Evolutionary conservation across 805 yeast species (phyloP).

Genomic region (Candida argentea): DNA sequence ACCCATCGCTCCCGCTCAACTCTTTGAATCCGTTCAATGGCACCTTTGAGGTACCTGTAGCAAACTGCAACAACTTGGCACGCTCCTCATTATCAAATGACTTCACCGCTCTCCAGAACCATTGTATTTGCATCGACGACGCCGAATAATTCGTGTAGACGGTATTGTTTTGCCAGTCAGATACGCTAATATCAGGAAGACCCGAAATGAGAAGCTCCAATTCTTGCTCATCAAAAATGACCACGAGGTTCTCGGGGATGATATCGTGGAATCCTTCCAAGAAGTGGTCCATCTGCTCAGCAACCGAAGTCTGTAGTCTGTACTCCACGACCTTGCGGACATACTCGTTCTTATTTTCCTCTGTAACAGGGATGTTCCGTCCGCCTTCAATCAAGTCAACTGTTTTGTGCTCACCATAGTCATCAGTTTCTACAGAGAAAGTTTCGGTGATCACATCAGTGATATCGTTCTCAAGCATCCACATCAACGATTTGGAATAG

Average conservation of each 20-base stretch:
- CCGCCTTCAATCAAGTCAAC: slow-evolving; percentile 83
- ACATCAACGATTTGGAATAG: slow-evolving; percentile 80
- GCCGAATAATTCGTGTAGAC: slow-evolving; percentile 72
- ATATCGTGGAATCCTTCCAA: slow-evolving; percentile 83
- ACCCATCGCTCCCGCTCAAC: slow-evolving; percentile 78
- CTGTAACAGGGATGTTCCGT: slow-evolving; percentile 74
- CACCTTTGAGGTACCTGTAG: slow-evolving; percentile 94
- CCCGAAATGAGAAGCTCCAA: slow-evolving; percentile 88
- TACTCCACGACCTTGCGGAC: slow-evolving; percentile 82
- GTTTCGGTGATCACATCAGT: slow-evolving; percentile 93
- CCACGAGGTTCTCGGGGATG: slow-evolving; percentile 70
- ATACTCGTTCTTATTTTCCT: slow-evolving; percentile 82
- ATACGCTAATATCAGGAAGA: slow-evolving; percentile 89
- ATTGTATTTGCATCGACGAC: slow-evolving; percentile 77
- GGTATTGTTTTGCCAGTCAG: slow-evolving; percentile 90
- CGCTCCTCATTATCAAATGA: slow-evolving; percentile 91
- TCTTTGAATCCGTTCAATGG: slow-evolving; percentile 92
- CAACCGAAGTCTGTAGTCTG: slow-evolving; percentile 70
- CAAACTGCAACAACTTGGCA: slow-evolving; percentile 88
- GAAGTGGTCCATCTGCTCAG: slow-evolving; percentile 81
- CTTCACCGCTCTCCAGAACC: slow-evolving; percentile 97
- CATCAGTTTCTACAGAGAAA: slow-evolving; percentile 87
- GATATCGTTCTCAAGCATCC: slow-evolving; percentile 96
- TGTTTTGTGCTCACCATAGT: slow-evolving; percentile 79
- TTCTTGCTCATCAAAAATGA: slow-evolving; percentile 93